A percentile compares a stretch with the other conserved stretches of the same genome.
Conservation (phyloP, 305 asterid genomes). For the Fraxinus dipetala region DNA sequence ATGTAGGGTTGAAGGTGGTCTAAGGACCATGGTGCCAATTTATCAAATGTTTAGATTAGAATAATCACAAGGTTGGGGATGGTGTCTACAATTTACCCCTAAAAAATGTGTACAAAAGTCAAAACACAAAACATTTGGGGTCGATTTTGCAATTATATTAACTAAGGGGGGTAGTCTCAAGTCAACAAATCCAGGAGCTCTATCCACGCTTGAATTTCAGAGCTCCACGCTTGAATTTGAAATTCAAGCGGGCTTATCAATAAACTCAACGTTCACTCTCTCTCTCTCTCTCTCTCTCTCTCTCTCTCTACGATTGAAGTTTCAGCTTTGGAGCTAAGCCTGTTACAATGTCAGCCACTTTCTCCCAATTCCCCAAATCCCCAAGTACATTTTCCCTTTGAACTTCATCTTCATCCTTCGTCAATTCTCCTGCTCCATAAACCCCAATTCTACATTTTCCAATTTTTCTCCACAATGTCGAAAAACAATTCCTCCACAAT, state of each 20-base stretch:
- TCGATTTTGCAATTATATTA: neutral
- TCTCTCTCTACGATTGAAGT: neutral
- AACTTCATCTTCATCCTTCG: neutral
- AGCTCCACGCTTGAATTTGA: slow-evolving; percentile 47
- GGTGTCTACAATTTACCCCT: neutral
- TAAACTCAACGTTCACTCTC: neutral
- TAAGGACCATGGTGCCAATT: neutral
- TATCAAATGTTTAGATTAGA: neutral
- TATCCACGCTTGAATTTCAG: slow-evolving; percentile 32
- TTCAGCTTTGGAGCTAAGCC: slow-evolving; percentile 28
- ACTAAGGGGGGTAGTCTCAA: slow-evolving; percentile 13
- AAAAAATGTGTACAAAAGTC: neutral
- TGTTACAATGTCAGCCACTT: neutral
- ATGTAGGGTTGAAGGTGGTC: neutral
- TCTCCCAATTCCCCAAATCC: slow-evolving; percentile 17
- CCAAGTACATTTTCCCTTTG: slow-evolving; percentile 1
- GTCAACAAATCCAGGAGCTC: neutral
- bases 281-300: neutral
- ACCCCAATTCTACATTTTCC: neutral
- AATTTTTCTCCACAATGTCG: slow-evolving; percentile 31
- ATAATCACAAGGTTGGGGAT: neutral
- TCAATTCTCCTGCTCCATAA: neutral
- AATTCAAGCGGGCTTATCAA: slow-evolving; percentile 34
- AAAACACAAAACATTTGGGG: slow-evolving; percentile 15
- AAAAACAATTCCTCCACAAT: slow-evolving; percentile 21